Percentiles rank a stretch among this genome's conserved stretches.
These are phyloP conservation scores for Rhodomyrtus psidioides DNA, from an alignment of 441 rosid species.

Conservation along the genomic window DNA sequence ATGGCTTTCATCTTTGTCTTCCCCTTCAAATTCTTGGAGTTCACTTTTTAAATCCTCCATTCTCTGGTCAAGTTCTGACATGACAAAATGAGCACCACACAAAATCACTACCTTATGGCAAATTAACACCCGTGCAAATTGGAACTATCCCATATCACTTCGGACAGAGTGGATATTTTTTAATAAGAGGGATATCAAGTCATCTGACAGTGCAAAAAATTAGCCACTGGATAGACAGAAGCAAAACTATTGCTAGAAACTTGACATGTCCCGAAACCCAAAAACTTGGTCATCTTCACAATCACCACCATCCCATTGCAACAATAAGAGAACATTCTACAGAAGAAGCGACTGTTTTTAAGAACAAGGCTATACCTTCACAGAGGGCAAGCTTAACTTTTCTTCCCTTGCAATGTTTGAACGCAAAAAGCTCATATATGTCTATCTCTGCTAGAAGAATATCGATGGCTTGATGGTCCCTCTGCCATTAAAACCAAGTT, in stretches of 20 bases:
- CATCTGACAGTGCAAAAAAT: not conserved
- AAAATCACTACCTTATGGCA: not conserved
- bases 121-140: not conserved
- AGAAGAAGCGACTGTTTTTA: not conserved
- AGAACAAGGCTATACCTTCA: conserved; percentile 54
- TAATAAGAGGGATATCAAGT: not conserved
- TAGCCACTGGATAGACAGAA: not conserved
- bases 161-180: not conserved
- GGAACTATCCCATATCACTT: not conserved
- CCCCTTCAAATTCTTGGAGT: conserved; percentile 91
- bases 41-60: conserved; percentile 92
- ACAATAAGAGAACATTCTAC: not conserved
- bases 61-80: conserved; percentile 94
- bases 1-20: conserved; percentile 77
- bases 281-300: not conserved
- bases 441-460: conserved; percentile 97
- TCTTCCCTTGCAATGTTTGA: conserved; percentile 98
- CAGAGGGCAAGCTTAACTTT: conserved; percentile 92
- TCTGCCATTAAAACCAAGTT: conserved; percentile 40
- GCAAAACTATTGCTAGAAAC: not conserved
- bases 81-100: conserved; percentile 5
- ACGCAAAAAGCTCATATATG: conserved; percentile 97
- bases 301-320: not conserved
- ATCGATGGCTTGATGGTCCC: conserved; percentile 97
- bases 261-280: not conserved